Percentiles rank a stretch among this genome's conserved stretches.
phyloP scores from a whole-genome alignment of 805 yeast genomes.

The Blastobotrys chiropterorum region DNA sequence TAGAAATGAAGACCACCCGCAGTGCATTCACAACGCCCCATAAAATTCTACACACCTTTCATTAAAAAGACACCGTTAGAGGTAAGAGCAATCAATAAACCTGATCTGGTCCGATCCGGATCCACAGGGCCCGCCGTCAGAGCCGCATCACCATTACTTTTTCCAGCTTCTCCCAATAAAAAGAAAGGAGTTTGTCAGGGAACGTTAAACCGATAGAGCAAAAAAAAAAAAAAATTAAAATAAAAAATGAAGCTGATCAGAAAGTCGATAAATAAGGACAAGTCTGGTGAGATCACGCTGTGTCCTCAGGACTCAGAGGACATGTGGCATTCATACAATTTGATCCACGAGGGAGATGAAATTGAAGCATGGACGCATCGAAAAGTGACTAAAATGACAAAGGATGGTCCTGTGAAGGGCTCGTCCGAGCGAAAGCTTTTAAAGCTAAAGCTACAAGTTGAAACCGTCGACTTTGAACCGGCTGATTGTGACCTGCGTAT shows the following conservation, averaged over 20 bases:
- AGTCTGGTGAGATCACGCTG: slow-evolving; percentile 58
- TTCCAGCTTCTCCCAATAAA: not conserved
- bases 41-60: no score
- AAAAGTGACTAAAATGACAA: slow-evolving; percentile 42
- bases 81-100: no score
- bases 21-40: no score
- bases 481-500: slow-evolving; percentile 69
- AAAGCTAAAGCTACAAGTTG: slow-evolving; percentile 54
- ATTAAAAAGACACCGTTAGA: no score
- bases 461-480: slow-evolving; percentile 72
- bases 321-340: slow-evolving; percentile 79
- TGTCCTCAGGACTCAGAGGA: slow-evolving; percentile 88
- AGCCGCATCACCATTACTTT: no score
- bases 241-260: slow-evolving; percentile 48
- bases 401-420: slow-evolving; percentile 31
- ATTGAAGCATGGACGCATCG: slow-evolving; percentile 63
- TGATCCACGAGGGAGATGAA: slow-evolving; percentile 70
- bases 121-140: no score
- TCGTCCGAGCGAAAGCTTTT: slow-evolving; percentile 50
- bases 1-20: no score
- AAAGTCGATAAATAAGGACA: slow-evolving; percentile 48
- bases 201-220: no score
- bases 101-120: no score
- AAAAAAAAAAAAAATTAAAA: not conserved
- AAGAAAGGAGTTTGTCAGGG: no score